A percentile compares a stretch with the other conserved stretches of the same genome.
Evolutionary conservation across 768 basidiomycete genomes (phyloP).

Genomic region (Russula griseocarnosa): DNA sequence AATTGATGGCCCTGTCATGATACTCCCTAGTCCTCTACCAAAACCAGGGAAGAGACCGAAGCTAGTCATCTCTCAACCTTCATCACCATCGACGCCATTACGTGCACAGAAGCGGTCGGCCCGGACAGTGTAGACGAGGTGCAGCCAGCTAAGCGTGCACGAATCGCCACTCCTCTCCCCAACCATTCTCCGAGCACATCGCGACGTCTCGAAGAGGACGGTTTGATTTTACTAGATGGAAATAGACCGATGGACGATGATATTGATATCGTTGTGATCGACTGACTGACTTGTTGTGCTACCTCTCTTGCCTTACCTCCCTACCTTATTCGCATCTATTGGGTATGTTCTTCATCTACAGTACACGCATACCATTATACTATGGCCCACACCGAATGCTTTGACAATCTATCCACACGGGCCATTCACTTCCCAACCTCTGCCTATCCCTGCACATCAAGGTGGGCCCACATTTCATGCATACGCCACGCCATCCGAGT

Average conservation of each 20-base stretch:
- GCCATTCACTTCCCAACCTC: too few relatives aligned
- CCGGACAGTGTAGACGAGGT: constrained; percentile 53
- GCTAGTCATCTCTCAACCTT: constrained; percentile 34
- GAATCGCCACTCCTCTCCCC: constrained; percentile 31
- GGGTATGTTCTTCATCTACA: constrained; percentile 7
- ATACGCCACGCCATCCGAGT: too few relatives aligned
- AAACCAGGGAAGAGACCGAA: constrained; percentile 45
- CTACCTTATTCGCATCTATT: constrained; percentile 25
- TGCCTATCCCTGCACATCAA: too few relatives aligned
- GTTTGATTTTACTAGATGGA: constrained; percentile 61
- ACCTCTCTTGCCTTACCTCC: too few relatives aligned
- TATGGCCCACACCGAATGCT: too few relatives aligned
- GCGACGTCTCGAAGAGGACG: constrained; percentile 66
- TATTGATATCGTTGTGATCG: constrained; percentile 53
- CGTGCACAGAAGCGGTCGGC: constrained; percentile 53
- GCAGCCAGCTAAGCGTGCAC: constrained; percentile 55
- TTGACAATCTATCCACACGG: too few relatives aligned
- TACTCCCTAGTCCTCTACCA: constrained; percentile 65
- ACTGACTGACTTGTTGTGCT: constrained; percentile 36
- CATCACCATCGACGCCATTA: constrained; percentile 44
- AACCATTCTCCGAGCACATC: constrained; percentile 58
- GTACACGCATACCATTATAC: too few relatives aligned
- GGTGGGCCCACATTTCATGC: too few relatives aligned
- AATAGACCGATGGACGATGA: constrained; percentile 50
- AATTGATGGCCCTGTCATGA: constrained; percentile 47